Percentiles rank a stretch among this genome's conserved stretches.
Conservation (phyloP, 2,329 filamentous ascomycete species). For the Sporothrix protearum region DNA sequence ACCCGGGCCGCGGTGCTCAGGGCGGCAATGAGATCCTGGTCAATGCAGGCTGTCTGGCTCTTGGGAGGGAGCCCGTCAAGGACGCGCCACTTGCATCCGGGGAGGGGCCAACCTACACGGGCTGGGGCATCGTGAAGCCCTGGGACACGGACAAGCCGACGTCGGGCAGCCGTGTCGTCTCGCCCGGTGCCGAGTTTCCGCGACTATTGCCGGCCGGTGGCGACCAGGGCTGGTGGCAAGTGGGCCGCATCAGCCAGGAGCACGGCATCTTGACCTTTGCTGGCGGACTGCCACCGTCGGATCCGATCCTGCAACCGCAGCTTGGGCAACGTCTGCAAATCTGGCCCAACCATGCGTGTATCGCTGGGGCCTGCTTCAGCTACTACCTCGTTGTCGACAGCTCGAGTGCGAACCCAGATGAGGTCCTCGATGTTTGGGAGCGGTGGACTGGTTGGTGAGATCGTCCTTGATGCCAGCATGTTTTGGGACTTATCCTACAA, state of each 20-base stretch:
- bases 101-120: slow-evolving; percentile 48
- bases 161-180: not conserved
- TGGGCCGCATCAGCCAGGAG: slow-evolving; percentile 71
- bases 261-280: slow-evolving; percentile 68
- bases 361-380: slow-evolving; percentile 66
- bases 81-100: slow-evolving; percentile 33
- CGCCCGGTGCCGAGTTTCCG: slow-evolving; percentile 24
- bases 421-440: slow-evolving; percentile 72
- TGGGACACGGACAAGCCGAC: slow-evolving; percentile 38
- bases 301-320: slow-evolving; percentile 41
- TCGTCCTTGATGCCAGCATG: not conserved
- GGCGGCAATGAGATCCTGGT: slow-evolving; percentile 62
- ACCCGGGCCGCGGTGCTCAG: slow-evolving; percentile 56
- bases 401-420: slow-evolving; percentile 49
- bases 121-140: slow-evolving; percentile 65
- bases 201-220: slow-evolving; percentile 36
- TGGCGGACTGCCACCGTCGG: slow-evolving; percentile 40
- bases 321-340: slow-evolving; percentile 66
- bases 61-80: slow-evolving; percentile 70
- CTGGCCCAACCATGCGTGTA: slow-evolving; percentile 80
- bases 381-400: slow-evolving; percentile 74
- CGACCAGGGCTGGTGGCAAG: slow-evolving; percentile 57
- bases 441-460: slow-evolving; percentile 65
- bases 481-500: not conserved
- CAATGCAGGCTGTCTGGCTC: slow-evolving; percentile 63